A percentile compares a stretch with the other conserved stretches of the same genome.
phyloP scores from a whole-genome alignment of 2,329 filamentous ascomycete species.

The Hymenoscyphus fructigenus region DNA sequence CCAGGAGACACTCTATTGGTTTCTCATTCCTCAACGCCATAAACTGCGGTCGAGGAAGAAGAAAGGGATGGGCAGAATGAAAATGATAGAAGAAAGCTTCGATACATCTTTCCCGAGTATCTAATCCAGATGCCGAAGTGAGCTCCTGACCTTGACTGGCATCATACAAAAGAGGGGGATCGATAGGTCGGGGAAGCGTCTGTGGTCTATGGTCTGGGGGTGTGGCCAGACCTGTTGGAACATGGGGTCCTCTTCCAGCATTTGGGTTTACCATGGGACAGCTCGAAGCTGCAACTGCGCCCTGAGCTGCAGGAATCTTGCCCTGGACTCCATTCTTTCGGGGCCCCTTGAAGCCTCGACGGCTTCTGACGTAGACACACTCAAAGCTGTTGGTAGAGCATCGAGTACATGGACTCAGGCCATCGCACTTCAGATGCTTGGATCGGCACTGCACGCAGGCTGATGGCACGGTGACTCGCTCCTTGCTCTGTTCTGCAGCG shows the following conservation, averaged over 20 bases:
- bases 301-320: slow-evolving; percentile 31
- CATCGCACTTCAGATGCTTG: slow-evolving; percentile 75
- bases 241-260: slow-evolving; percentile 22
- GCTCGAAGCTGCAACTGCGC: slow-evolving; percentile 7
- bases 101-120: slow-evolving; percentile 25
- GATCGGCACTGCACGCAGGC: slow-evolving; percentile 29
- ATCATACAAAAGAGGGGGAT: slow-evolving; percentile 28
- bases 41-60: slow-evolving; percentile 23
- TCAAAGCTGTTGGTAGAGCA: slow-evolving; percentile 58
- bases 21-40: slow-evolving; percentile 19
- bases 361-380: slow-evolving; percentile 71
- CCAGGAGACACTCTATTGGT: slow-evolving; percentile 18
- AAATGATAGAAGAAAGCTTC: slow-evolving; percentile 29
- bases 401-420: slow-evolving; percentile 64
- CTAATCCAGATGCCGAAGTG: slow-evolving; percentile 23
- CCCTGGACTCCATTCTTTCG: slow-evolving; percentile 45
- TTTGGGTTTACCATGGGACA: slow-evolving; percentile 30
- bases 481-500: slow-evolving; percentile 14
- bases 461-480: slow-evolving; percentile 19
- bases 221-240: slow-evolving; percentile 30
- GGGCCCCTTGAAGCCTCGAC: slow-evolving; percentile 70
- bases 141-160: background rate
- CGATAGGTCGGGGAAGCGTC: slow-evolving; percentile 22
- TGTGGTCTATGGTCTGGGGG: slow-evolving; percentile 31
- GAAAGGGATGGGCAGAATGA: slow-evolving; percentile 24